Conservation (phyloP, 495 filamentous ascomycete species). For the Talaromyces wortmannii region DNA sequence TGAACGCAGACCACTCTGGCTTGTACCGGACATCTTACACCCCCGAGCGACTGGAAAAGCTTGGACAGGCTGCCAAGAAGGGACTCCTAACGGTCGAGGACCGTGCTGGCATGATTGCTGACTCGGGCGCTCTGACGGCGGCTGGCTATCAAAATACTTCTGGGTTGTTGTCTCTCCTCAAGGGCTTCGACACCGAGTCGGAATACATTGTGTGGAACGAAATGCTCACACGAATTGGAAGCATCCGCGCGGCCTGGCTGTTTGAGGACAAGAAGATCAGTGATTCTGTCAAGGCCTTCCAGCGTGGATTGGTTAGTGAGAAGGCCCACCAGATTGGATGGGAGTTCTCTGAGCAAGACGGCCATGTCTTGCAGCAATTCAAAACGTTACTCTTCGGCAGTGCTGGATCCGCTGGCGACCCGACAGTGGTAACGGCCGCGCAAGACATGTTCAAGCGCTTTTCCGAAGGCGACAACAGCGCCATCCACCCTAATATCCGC, state of each 20-base stretch:
- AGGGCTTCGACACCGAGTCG: constrained; percentile 74
- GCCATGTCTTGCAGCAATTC: constrained; percentile 84
- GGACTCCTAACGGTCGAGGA: constrained; percentile 89
- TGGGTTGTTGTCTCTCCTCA: constrained; percentile 75
- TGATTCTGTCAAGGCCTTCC: constrained; percentile 74
- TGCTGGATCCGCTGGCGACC: constrained; percentile 54
- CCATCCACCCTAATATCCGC: constrained; percentile 63
- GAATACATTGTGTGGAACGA: constrained; percentile 96
- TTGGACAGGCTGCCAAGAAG: constrained; percentile 70
- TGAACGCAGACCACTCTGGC: constrained; percentile 61
- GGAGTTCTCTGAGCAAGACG: constrained; percentile 75
- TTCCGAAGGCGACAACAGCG: constrained; percentile 46
- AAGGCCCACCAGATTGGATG: constrained; percentile 85
- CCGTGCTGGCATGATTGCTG: constrained; percentile 91
- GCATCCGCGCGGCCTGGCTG: constrained; percentile 75
- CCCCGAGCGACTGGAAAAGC: constrained; percentile 52
- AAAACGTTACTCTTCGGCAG: constrained; percentile 59
- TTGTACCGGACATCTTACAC: constrained; percentile 60
- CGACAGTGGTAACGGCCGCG: constrained; percentile 49
- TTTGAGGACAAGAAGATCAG: constrained; percentile 72
- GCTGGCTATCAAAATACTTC: constrained; percentile 93
- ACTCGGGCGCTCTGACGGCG: constrained; percentile 82
- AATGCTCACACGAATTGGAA: constrained; percentile 67
- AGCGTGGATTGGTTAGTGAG: constrained; percentile 62
- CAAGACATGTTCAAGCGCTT: constrained; percentile 61